phyloP scores from a whole-genome alignment of 495 filamentous ascomycete species.

The Aspergillus diversus region DNA sequence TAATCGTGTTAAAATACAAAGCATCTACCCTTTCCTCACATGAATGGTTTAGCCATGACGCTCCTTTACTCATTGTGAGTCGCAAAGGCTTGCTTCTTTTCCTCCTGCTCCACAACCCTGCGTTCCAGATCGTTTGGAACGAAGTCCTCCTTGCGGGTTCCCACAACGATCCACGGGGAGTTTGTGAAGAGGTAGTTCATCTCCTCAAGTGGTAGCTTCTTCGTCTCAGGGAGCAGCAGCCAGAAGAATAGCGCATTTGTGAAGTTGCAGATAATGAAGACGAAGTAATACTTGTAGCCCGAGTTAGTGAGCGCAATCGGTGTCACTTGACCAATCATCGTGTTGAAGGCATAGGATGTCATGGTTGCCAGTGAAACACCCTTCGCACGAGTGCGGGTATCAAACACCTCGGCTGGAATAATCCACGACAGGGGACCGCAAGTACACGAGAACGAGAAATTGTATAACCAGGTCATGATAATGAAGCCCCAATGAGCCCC shows the following conservation, averaged over 20 bases:
- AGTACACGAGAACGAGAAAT: slow-evolving; percentile 67
- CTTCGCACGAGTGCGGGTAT: slow-evolving; percentile 67
- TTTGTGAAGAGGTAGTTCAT: slow-evolving; percentile 73
- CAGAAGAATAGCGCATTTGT: slow-evolving; percentile 67
- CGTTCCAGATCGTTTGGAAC: slow-evolving; percentile 43
- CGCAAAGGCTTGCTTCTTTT: slow-evolving; percentile 32
- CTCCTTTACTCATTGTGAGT: slow-evolving; percentile 31
- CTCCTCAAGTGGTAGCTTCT: slow-evolving; percentile 66
- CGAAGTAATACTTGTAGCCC: slow-evolving; percentile 56
- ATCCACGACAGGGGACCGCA: slow-evolving; percentile 67
- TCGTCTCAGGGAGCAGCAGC: slow-evolving; percentile 65
- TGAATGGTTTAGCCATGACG: not conserved
- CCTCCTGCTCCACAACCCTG: slow-evolving; percentile 42
- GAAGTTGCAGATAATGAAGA: slow-evolving; percentile 60
- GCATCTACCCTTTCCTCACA: slow-evolving; percentile 7
- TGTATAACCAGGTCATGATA: slow-evolving; percentile 71
- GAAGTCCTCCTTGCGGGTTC: slow-evolving; percentile 42
- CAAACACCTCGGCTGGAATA: slow-evolving; percentile 72
- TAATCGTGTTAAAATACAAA: slow-evolving; percentile 22
- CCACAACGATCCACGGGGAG: slow-evolving; percentile 67
- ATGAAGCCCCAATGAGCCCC: slow-evolving; percentile 75
- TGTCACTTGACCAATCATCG: slow-evolving; percentile 73
- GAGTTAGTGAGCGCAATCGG: slow-evolving; percentile 58
- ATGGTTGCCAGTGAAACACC: slow-evolving; percentile 70
- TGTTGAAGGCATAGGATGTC: slow-evolving; percentile 71